Percentiles rank a stretch among this genome's conserved stretches.
Evolutionary conservation across 139 green algal species (phyloP).

Genomic region (Pseudopediastrum boryanum): DNA sequence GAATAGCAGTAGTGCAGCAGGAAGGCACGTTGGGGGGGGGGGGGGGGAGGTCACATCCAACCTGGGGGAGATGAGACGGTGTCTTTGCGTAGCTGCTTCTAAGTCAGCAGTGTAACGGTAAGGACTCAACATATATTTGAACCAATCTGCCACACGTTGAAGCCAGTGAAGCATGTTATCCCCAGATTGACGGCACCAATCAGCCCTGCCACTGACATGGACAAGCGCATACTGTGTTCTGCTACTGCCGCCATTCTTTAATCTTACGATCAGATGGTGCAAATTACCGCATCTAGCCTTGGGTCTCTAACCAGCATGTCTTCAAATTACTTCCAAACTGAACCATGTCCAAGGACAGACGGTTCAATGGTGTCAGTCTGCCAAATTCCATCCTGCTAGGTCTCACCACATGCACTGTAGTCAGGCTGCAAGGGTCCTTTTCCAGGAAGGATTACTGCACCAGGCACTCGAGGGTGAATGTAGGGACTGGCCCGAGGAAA

Average conservation of each 20-base stretch:
- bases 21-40: background rate
- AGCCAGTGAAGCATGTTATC: too few species aligned
- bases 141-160: too few species aligned
- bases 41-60: background rate
- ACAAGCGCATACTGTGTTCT: background rate
- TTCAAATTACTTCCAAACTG: too few species aligned
- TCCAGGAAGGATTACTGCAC: slow-evolving; percentile 27
- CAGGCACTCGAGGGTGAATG: slow-evolving; percentile 3
- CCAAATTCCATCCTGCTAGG: background rate
- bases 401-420: slow-evolving; percentile 27
- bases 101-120: background rate
- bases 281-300: too few species aligned
- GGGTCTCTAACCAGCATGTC: too few species aligned
- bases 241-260: background rate
- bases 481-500: background rate
- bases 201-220: too few species aligned
- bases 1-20: background rate
- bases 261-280: too few species aligned
- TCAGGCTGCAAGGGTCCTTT: slow-evolving; percentile 10
- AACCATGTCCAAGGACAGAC: too few species aligned
- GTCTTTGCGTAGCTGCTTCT: background rate
- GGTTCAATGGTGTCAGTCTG: background rate
- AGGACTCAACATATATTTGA: too few species aligned
- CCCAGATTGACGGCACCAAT: too few species aligned
- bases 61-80: background rate